Conservation (phyloP, 208 protist species). For the Angomonas ambiguus region DNA sequence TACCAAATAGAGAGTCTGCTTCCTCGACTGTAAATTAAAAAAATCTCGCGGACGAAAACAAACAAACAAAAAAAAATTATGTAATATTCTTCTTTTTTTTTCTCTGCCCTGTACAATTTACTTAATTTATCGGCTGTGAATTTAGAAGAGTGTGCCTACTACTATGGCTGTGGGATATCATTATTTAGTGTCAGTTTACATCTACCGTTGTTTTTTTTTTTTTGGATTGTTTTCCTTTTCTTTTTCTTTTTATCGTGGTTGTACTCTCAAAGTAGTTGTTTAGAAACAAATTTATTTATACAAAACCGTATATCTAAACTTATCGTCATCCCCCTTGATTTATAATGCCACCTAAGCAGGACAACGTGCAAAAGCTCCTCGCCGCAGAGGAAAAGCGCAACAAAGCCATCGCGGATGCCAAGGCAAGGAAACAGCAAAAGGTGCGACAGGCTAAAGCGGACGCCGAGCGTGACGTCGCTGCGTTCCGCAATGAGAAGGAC, state of each 20-base stretch:
- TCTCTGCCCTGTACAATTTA: not conserved
- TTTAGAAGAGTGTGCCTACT: too few relatives aligned
- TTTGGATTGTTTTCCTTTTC: not conserved
- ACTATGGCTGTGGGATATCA: too few relatives aligned
- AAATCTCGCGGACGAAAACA: too few relatives aligned
- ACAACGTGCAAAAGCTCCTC: slow-evolving; percentile 87
- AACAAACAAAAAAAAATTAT: too few relatives aligned
- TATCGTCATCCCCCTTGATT: not conserved
- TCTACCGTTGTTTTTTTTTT: slow-evolving; percentile 7
- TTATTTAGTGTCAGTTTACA: not conserved
- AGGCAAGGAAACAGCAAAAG: slow-evolving; percentile 74
- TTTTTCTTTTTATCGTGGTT: not conserved
- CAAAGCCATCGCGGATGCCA: slow-evolving; percentile 73
- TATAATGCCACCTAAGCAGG: slow-evolving; percentile 75
- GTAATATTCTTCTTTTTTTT: not conserved
- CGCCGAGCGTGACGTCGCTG: slow-evolving; percentile 75
- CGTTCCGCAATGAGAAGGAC: slow-evolving; percentile 70
- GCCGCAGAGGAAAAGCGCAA: slow-evolving; percentile 84
- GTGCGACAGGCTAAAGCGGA: slow-evolving; percentile 81
- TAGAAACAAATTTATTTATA: slow-evolving; percentile 4
- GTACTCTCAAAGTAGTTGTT: not conserved
- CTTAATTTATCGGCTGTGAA: slow-evolving; percentile 7
- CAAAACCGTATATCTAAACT: too few relatives aligned
- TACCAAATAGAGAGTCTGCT: slow-evolving; percentile 1
- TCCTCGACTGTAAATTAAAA: not conserved